A percentile compares a stretch with the other conserved stretches of the same genome.
Evolutionary conservation across 305 asterid genomes (phyloP).

Genomic region (Fraxinus latifolia): DNA sequence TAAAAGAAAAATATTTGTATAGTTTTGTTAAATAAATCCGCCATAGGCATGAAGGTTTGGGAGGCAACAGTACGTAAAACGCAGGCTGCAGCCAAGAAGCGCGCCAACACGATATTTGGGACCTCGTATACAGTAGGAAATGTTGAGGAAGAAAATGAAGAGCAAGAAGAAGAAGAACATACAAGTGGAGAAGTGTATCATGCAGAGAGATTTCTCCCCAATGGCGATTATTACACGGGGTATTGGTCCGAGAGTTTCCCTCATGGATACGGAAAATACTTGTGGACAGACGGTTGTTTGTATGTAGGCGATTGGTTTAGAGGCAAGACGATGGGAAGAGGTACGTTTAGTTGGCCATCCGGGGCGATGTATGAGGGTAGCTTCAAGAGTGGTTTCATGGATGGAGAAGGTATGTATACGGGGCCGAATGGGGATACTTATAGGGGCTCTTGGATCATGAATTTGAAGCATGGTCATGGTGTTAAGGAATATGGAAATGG

Average conservation of each 20-base stretch:
- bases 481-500: conserved; percentile 53
- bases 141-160: conserved; percentile 32
- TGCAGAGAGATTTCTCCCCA: conserved; percentile 72
- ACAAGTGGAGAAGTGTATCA: conserved; percentile 67
- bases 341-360: conserved; percentile 65
- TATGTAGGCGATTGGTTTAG: conserved; percentile 66
- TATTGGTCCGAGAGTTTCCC: conserved; percentile 76
- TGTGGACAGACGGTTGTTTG: conserved; percentile 94
- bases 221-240: conserved; percentile 93
- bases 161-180: conserved; percentile 42
- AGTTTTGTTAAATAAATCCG: background rate
- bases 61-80: conserved; percentile 91
- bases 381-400: conserved; percentile 84
- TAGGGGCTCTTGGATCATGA: conserved; percentile 66
- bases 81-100: conserved; percentile 88
- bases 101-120: conserved; percentile 88
- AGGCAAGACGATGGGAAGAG: conserved; percentile 63
- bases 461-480: conserved; percentile 57
- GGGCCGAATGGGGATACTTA: conserved; percentile 55
- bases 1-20: background rate
- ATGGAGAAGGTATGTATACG: conserved; percentile 65
- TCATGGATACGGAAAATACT: conserved; percentile 66
- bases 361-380: conserved; percentile 70
- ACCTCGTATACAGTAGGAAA: conserved; percentile 44
- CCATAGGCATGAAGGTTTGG: conserved; percentile 86